phyloP scores from a whole-genome alignment of 371 early-diverging fungal genomes.

The Rhizopus microsporus region DNA sequence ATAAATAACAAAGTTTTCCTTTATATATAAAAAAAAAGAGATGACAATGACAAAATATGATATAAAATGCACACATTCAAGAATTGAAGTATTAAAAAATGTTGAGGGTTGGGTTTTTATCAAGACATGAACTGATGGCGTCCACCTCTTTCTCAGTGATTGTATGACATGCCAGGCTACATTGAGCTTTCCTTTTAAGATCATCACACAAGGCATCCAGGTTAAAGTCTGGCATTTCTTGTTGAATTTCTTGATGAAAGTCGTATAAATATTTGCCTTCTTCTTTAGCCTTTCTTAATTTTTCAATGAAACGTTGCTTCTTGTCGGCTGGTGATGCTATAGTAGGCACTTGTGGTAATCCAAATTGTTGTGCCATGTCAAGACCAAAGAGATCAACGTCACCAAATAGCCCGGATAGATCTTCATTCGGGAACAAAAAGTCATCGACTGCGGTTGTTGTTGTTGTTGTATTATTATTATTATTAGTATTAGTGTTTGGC shows the following conservation, averaged over 20 bases:
- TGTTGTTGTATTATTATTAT: background rate
- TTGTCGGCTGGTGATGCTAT: constrained; percentile 2
- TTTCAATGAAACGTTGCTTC: constrained; percentile 10
- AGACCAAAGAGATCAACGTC: constrained; percentile 29
- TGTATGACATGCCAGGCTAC: constrained; percentile 9
- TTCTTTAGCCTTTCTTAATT: constrained; percentile 21
- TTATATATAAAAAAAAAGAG: constrained; percentile 5
- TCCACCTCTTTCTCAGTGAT: background rate
- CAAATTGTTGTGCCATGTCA: constrained; percentile 13
- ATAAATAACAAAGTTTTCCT: background rate
- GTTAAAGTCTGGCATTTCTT: constrained; percentile 31
- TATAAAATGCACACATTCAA: background rate
- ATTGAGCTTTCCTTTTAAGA: constrained; percentile 18
- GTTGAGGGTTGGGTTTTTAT: background rate
- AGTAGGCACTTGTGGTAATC: constrained; percentile 10
- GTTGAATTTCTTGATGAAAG: constrained; percentile 22
- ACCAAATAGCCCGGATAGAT: constrained; percentile 33
- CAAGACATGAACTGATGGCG: background rate
- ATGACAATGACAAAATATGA: constrained; percentile 2
- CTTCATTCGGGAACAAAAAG: constrained; percentile 27
- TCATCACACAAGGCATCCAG: constrained; percentile 32
- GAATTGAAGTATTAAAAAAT: constrained; percentile 1
- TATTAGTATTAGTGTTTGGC: constrained; percentile 7
- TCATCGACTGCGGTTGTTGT: constrained; percentile 7
- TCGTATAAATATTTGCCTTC: constrained; percentile 27